Evolutionary conservation across 352 stramenopile species (phyloP).

Genomic region (Elongisporangium undulatum): DNA sequence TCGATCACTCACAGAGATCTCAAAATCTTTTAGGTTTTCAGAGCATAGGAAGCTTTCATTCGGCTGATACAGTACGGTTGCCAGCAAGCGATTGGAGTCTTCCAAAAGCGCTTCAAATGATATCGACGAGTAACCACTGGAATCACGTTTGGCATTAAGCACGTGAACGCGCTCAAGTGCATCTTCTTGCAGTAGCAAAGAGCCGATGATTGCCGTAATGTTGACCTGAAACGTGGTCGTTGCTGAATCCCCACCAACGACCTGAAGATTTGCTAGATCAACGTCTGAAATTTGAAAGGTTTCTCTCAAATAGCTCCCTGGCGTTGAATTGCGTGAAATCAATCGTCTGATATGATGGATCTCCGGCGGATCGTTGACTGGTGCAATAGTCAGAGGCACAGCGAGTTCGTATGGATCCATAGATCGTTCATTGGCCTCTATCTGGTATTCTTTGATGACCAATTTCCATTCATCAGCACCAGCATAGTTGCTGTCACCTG

Average conservation of each 20-base stretch:
- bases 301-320: neutral
- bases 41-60: neutral
- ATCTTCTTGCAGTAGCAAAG: neutral
- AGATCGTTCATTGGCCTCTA: neutral
- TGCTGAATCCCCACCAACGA: neutral
- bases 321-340: neutral
- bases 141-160: neutral
- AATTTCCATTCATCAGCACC: constrained; percentile 11
- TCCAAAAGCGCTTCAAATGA: constrained; percentile 10
- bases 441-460: neutral
- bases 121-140: constrained; percentile 6
- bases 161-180: neutral
- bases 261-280: neutral
- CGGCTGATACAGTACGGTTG: constrained; percentile 3
- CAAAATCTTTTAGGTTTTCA: neutral
- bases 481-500: constrained; percentile 1
- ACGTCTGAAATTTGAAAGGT: constrained; percentile 3
- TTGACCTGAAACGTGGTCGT: neutral
- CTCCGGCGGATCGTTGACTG: constrained; percentile 2
- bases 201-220: constrained; percentile 1
- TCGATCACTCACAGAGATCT: constrained; percentile 2
- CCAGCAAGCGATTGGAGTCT: constrained; percentile 11
- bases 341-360: neutral
- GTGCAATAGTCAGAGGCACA: constrained; percentile 5
- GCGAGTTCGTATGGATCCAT: constrained; percentile 1